These are phyloP conservation scores for Podosphaera fusca DNA, from an alignment of 2,329 filamentous ascomycete species.

Conservation along the genomic window DNA sequence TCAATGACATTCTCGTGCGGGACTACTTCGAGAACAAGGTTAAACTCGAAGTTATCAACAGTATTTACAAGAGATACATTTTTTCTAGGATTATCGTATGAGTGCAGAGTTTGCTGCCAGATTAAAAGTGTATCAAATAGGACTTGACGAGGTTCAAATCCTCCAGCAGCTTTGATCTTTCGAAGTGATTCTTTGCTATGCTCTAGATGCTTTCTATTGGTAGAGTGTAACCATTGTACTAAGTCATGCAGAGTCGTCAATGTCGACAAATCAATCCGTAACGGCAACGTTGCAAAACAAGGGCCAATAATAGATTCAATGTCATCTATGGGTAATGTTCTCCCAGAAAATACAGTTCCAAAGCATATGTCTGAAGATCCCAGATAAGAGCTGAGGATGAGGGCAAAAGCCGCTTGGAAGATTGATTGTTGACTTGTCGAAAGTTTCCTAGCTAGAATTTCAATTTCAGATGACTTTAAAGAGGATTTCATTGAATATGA, in stretches of 20 bases:
- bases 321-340: slow-evolving; percentile 44
- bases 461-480: slow-evolving; percentile 12
- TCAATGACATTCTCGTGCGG: slow-evolving; percentile 26
- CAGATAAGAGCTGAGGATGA: slow-evolving; percentile 40
- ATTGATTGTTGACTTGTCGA: slow-evolving; percentile 37
- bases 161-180: slow-evolving; percentile 42
- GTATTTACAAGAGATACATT: slow-evolving; percentile 32
- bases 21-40: slow-evolving; percentile 53
- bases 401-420: slow-evolving; percentile 49
- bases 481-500: slow-evolving; percentile 14
- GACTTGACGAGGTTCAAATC: slow-evolving; percentile 27
- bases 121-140: slow-evolving; percentile 64
- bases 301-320: slow-evolving; percentile 61
- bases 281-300: slow-evolving; percentile 52
- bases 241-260: slow-evolving; percentile 33
- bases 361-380: slow-evolving; percentile 45
- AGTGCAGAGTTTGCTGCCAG: slow-evolving; percentile 52
- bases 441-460: slow-evolving; percentile 8
- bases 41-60: slow-evolving; percentile 53
- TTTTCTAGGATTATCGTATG: slow-evolving; percentile 14
- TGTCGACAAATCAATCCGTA: slow-evolving; percentile 36
- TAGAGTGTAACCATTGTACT: slow-evolving; percentile 35
- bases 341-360: slow-evolving; percentile 62
- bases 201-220: slow-evolving; percentile 41
- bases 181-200: slow-evolving; percentile 40